Evolutionary conservation across 2,329 filamentous ascomycete species (phyloP), one percentile per base, ranked within the genome.

Genomic region (Fusarium guadeloupense): DNA sequence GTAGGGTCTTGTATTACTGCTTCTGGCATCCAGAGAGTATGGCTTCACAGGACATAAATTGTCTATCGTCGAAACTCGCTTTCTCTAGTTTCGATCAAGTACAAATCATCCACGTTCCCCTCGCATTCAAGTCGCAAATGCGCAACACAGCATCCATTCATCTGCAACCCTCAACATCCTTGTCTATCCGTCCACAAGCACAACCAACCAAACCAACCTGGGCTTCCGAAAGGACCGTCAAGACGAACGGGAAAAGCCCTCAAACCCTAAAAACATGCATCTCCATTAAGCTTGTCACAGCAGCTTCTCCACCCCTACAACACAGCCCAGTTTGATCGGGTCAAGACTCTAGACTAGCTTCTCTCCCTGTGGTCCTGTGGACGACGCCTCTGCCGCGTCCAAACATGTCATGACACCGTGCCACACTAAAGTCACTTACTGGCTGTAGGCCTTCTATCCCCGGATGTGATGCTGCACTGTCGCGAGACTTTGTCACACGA

Each of bases 251-350:
- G 25, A 54, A 54, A 66, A 66, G 40, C 42, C 42, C 62, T 50
- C 59, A 61, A n/a, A 44, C 45, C 25, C 57, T 54, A 64, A 66
- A n/a, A 60, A 47, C 62, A 59, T 66, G 58, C 62, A 66, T 66
- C 43, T 33, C 55, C 48, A 31, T 66, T 63, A 66, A 64, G 63
- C 62, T 66, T 66, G 59, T 64, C 61, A 28, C 42, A 50, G 40
- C 40, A n/a, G n/a, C 28, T 50, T 55, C 52, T 52, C 42, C 54
- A 54, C 55, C 41, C 31, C 31, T 43, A 40, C 26, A 31, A 23
- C 39, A 41, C 33, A 42, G 42, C 47, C 41, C 20, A 43, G 38
- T 52, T 33, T 30, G 51, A 57, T 38, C 26, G 10, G 44, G 28
- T 38, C 44, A 43, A 53, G 34, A 40, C 42, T 40, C n/a, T n/a